phyloP scores from a whole-genome alignment of 2,329 filamentous ascomycete genomes.

The Fusarium tanahbumbuense region DNA sequence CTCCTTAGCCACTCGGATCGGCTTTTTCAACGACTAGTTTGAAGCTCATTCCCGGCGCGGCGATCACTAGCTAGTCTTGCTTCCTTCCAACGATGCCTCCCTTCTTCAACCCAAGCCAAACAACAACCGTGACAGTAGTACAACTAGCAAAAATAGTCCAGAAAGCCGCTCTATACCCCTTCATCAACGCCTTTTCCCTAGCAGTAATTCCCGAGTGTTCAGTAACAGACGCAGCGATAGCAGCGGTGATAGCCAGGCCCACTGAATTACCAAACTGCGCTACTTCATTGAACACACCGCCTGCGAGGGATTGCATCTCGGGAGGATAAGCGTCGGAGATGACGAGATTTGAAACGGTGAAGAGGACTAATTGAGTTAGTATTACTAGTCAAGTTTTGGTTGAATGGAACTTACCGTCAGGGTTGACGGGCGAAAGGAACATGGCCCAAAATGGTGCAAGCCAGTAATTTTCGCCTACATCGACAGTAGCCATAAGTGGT shows the following conservation, averaged over 20 bases:
- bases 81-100: conserved; percentile 64
- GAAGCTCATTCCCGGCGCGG: background rate
- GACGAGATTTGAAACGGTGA: conserved; percentile 66
- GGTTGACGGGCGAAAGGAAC: conserved; percentile 58
- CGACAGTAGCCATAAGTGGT: conserved; percentile 65
- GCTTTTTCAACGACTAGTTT: background rate
- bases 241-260: conserved; percentile 62
- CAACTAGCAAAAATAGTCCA: conserved; percentile 62
- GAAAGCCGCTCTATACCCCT: conserved; percentile 64
- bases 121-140: conserved; percentile 52
- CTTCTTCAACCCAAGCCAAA: conserved; percentile 56
- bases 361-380: conserved; percentile 55
- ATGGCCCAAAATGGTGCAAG: conserved; percentile 57
- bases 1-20: background rate
- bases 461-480: conserved; percentile 63
- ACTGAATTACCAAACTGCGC: conserved; percentile 67
- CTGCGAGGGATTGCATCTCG: conserved; percentile 67
- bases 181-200: conserved; percentile 55
- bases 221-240: conserved; percentile 60
- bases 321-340: conserved; percentile 66
- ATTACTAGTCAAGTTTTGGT: fast-evolving
- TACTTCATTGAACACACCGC: conserved; percentile 69
- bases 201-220: conserved; percentile 49
- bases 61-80: conserved; percentile 41
- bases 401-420: conserved; percentile 50